Evolutionary conservation across 441 rosid species (phyloP), one percentile per base, ranked within the genome.

Genomic region (Erodium chrysanthum): DNA sequence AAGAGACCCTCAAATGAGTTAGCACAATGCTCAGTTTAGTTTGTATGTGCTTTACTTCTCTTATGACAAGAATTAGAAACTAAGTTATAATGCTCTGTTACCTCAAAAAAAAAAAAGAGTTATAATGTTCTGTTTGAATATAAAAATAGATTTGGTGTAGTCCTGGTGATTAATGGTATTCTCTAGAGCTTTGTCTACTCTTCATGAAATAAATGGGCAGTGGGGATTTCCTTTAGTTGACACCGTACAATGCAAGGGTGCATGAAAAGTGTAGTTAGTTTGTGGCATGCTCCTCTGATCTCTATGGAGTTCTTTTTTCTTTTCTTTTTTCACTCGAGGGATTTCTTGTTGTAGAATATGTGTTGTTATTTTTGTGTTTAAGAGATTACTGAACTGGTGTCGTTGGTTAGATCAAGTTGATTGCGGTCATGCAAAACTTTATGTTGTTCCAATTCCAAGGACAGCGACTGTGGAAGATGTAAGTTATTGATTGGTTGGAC

Each of bases 381-480:
- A 52, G 21, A 52, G 59, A 52, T 52, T 52, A 52, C 59, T 52
- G 59, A 52, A 52, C 59, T 7, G 18, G 20, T 60, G 37, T 66
- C 35, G 6, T 31, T 63, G 23, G 29, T 73, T 68, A 89, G 96
- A 85, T 71, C 83, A 79, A 61, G 71, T 23, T 50, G 87, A 70
- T 64, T 80, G 67, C 63, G 68, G 61, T 78, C 54, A 73, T 70
- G 83, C 83, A 64, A 90, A 92, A 76, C 80, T 92, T 59, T 92
- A 87, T 46, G 84, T 85, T 71, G 85, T 92, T 20, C 84, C 91
- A 0, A 76, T 92, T 62, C 79, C 96, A 17, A 79, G 79, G 77
- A 81, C 81, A 21, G 75, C 87, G 17, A 81, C 69, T 11, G 88
- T 81, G 75, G 85, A 79, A 66, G 84, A 85, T 56, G 96, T 90